Base-by-base conservation (phyloP, 441 rosid species). In the Sinapis alba region DNA sequence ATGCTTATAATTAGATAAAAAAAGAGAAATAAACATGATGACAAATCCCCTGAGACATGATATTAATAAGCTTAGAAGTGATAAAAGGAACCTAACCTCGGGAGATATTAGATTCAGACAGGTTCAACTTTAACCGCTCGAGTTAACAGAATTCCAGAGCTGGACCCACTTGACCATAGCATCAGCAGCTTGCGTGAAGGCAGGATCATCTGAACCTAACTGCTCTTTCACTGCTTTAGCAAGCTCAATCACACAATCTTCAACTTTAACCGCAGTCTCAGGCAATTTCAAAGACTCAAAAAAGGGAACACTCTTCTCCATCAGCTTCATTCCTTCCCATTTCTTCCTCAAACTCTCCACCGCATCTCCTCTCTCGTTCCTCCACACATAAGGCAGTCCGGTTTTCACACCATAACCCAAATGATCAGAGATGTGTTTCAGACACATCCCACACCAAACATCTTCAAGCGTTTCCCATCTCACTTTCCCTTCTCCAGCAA, bases 391-490 rank as follows among this genome's bases (percentile, higher is more conserved):
- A 4, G 99, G 99, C 69, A 93, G 77, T 20, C 99, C 99, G 0
- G 76, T 93, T 72, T 95, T 95, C 82, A 93, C 96, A 6, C 99
- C 98, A 16, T 86, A 79, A 20, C 89, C 86, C 66, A 95, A 81
- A 83, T 93, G 98, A 76, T 95, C 97, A 3, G 93, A 90, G 4
- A 85, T 75, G 20, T 85, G 92, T 81, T 95, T 95, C 69, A 83
- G 78, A 68, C 99, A 95, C 99, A 95, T 93, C 66, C 99, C 98
- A 59, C 86, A 81, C 99, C 99, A 93, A 28, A 95, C 84, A 75
- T 95, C 99, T 82, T 90, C 99, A 79, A 91, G 87, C 27, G 99
- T 95, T 79, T 95, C 99, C 97, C 98, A 95, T 73, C 99, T 86
- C 61, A 90, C 71, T 75, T 88, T 93, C 65, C 98, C 99, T 88